Evolutionary conservation across 2,329 filamentous ascomycete species (phyloP).

Genomic region (Cryphonectria carpinicola): DNA sequence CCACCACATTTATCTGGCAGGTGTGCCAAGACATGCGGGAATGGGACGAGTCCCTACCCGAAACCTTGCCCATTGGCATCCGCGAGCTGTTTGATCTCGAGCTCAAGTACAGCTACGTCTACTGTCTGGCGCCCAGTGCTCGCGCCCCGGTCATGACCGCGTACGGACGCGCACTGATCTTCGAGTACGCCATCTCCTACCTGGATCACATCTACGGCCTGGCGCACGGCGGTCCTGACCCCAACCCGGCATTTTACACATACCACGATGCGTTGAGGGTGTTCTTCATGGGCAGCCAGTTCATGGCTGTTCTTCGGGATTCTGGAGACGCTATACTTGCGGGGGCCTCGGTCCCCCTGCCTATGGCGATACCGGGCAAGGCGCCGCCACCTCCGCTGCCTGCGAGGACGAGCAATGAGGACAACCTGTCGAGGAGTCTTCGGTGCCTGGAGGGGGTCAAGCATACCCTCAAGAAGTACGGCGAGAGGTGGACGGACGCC

Average conservation of each 20-base stretch:
- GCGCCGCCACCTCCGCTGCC: slow-evolving; percentile 59
- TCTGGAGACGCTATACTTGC: slow-evolving; percentile 61
- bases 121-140: slow-evolving; percentile 81
- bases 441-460: slow-evolving; percentile 58
- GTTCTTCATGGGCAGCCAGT: slow-evolving; percentile 72
- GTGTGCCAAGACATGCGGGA: slow-evolving; percentile 76
- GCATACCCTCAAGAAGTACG: slow-evolving; percentile 59
- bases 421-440: slow-evolving; percentile 60
- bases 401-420: slow-evolving; percentile 45
- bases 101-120: slow-evolving; percentile 85
- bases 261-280: slow-evolving; percentile 87
- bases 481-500: slow-evolving; percentile 63
- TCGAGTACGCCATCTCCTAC: slow-evolving; percentile 85
- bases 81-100: slow-evolving; percentile 84
- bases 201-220: slow-evolving; percentile 74
- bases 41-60: slow-evolving; percentile 80
- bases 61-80: slow-evolving; percentile 65
- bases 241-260: slow-evolving; percentile 71
- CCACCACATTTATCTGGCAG: slow-evolving; percentile 74
- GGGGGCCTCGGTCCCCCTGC: slow-evolving; percentile 50
- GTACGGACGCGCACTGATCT: slow-evolving; percentile 79
- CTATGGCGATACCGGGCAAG: slow-evolving; percentile 49
- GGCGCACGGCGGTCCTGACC: slow-evolving; percentile 60
- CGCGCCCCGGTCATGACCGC: slow-evolving; percentile 73
- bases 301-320: slow-evolving; percentile 63